These are phyloP conservation scores for Rubia balearica DNA, from an alignment of 305 asterid genomes.

Conservation along the genomic window DNA sequence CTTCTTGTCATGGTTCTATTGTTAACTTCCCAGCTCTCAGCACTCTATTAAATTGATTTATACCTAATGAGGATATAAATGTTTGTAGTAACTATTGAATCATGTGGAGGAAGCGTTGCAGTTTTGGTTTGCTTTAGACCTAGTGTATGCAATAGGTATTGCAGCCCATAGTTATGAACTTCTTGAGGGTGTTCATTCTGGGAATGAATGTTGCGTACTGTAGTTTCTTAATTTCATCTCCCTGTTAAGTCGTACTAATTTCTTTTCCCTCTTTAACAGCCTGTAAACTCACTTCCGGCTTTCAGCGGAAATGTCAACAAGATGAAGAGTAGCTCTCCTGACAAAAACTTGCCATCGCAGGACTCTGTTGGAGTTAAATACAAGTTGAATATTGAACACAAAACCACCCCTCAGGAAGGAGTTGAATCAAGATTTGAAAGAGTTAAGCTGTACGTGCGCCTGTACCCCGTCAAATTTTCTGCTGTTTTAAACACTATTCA, in stretches of 20 bases:
- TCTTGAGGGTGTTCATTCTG: neutral
- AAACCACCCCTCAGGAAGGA: slow-evolving; percentile 26
- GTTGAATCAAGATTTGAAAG: slow-evolving; percentile 50
- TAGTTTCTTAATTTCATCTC: neutral
- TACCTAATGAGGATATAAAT: neutral
- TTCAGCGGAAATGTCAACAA: slow-evolving; percentile 2
- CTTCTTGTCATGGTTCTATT: neutral
- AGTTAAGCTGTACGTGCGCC: slow-evolving; percentile 58
- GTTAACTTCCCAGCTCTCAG: neutral
- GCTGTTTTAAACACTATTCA: neutral
- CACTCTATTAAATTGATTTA: neutral
- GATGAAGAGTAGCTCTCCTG: slow-evolving; percentile 10
- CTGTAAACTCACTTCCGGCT: slow-evolving; percentile 1
- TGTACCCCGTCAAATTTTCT: slow-evolving; percentile 1
- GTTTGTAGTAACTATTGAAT: neutral
- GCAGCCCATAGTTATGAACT: neutral
- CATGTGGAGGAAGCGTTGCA: neutral
- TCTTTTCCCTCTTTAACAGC: slow-evolving; percentile 10
- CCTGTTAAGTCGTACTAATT: slow-evolving; percentile 3
- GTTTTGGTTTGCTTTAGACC: neutral
- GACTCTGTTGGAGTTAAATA: slow-evolving; percentile 25
- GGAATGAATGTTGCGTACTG: neutral
- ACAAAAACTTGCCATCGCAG: slow-evolving; percentile 21
- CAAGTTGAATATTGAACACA: slow-evolving; percentile 24
- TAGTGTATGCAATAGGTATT: neutral